Evolutionary conservation across 2,329 filamentous ascomycete genomes (phyloP), one percentile per base, ranked within the genome.

Genomic region (Phialophora expanda): DNA sequence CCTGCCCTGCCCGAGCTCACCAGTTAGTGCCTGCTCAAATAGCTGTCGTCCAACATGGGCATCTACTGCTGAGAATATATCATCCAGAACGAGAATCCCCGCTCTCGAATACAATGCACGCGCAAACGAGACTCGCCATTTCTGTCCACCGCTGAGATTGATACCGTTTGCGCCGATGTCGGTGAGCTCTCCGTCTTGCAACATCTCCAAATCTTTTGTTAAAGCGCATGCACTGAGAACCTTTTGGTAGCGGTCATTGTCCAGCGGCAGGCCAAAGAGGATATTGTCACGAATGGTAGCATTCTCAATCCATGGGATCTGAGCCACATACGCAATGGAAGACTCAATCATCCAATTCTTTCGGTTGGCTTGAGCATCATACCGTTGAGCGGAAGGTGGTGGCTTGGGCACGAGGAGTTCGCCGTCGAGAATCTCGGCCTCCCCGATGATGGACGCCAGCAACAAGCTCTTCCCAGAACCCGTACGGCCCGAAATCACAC

Each of bases 261-360:
- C 85, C 32, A 84, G 85, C 0, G 90, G 90, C 2, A 93, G 79
- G 0, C 90, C 90, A 68, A 94, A 95, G 0, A 92, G 76, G 58
- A 95, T 90, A 71, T 95, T 96, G 53, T 92, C 88, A 63, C 85
- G 87, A 67, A 96, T 88, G 5, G 87, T 90, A 0, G 89, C 90
- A 71, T 93, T 94, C 74, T 94, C 91, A 56, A 95, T 91, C 91
- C 91, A 95, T 0, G 91, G 91, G 7, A 90, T 92, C 74, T 93
- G 90, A 1, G 89, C 86, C 38, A 93, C 89, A 71, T 89, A 94
- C 0, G 91, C 91, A 56, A 93, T 84, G 1, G 89, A 85, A 2
- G 84, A 84, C 7, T 88, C 84, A 17, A 92, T 83, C 53, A 90
- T 87, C 90, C 90, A 93, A 70, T 91, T 81, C 3, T 77, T 76